These are phyloP conservation scores for Metschnikowia koreensis DNA, from an alignment of 805 yeast species.

Conservation along the genomic window DNA sequence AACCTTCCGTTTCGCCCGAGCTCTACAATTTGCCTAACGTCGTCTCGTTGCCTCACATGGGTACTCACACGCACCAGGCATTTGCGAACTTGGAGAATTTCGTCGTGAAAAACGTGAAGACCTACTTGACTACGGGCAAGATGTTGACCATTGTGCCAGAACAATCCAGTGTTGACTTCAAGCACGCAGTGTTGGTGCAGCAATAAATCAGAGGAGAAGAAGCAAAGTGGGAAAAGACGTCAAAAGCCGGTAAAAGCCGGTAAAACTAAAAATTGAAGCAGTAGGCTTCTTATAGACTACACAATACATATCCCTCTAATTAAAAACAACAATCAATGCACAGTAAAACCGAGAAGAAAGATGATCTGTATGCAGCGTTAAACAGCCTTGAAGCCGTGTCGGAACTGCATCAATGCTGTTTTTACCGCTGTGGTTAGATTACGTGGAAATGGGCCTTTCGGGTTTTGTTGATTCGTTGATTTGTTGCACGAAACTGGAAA, in stretches of 20 bases:
- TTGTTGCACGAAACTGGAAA: background rate
- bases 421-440: background rate
- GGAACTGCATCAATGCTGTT: background rate
- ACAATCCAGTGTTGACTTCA: constrained; percentile 37
- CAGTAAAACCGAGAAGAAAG: no score
- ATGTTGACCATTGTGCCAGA: constrained; percentile 84
- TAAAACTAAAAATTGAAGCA: background rate
- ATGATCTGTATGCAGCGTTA: no score
- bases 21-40: constrained; percentile 62
- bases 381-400: background rate
- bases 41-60: constrained; percentile 86
- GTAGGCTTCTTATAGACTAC: background rate
- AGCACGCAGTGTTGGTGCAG: constrained; percentile 16
- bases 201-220: background rate
- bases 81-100: constrained; percentile 76
- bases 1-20: constrained; percentile 69
- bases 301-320: no score
- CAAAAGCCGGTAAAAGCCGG: background rate
- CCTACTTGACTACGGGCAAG: constrained; percentile 61
- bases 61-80: constrained; percentile 76
- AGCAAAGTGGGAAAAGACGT: background rate
- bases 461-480: background rate
- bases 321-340: no score
- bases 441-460: background rate
- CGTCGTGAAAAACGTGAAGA: constrained; percentile 64